Conservation (phyloP, 768 basidiomycete species). For the Pholiota microspora region DNA sequence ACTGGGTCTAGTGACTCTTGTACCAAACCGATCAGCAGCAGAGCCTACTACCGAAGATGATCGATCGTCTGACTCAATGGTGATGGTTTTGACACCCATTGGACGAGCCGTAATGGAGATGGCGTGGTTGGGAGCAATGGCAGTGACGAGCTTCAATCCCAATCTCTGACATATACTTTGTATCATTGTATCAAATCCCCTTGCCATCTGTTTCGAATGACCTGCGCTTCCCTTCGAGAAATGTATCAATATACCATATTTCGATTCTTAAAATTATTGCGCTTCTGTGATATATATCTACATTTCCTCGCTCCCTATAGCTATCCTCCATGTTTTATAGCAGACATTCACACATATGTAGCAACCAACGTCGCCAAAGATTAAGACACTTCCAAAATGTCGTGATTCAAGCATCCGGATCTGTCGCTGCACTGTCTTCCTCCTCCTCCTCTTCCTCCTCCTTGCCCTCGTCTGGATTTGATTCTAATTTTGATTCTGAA, state of each 20-base stretch:
- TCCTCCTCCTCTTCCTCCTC: too few relatives aligned
- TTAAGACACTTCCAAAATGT: too few relatives aligned
- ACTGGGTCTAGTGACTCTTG: slow-evolving; percentile 61
- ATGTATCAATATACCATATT: slow-evolving; percentile 2
- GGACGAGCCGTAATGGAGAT: slow-evolving; percentile 55
- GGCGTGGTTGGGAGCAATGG: slow-evolving; percentile 53
- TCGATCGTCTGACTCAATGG: slow-evolving; percentile 35
- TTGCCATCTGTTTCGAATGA: background rate
- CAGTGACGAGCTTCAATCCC: slow-evolving; percentile 46
- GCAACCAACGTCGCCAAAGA: too few relatives aligned
- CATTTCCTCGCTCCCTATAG: background rate
- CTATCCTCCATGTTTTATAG: background rate
- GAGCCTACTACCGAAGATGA: slow-evolving; percentile 24
- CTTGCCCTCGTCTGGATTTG: too few relatives aligned
- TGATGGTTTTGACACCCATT: slow-evolving; percentile 45
- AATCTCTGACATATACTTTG: slow-evolving; percentile 7
- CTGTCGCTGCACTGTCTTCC: too few relatives aligned
- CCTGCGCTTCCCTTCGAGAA: background rate
- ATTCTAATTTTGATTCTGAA: background rate
- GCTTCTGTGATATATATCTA: background rate
- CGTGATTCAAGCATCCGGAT: too few relatives aligned
- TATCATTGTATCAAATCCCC: background rate
- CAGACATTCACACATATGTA: background rate
- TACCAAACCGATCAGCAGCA: slow-evolving; percentile 24
- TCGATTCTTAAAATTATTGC: background rate